Conservation (phyloP, 345 rosid species). For the Syzygium jambos region DNA sequence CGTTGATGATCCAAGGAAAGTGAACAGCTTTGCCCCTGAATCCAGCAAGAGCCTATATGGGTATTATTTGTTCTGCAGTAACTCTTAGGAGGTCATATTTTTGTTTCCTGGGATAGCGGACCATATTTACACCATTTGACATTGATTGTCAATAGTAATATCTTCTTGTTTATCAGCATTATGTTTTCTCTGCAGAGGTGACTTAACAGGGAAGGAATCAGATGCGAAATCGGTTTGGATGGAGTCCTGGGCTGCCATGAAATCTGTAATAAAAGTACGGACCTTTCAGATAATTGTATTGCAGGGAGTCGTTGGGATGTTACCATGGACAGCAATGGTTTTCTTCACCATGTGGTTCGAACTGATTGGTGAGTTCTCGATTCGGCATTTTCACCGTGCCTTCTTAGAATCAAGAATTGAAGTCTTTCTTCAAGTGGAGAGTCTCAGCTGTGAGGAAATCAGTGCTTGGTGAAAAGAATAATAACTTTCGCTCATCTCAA, state of each 20-base stretch:
- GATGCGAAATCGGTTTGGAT: slow-evolving; percentile 48
- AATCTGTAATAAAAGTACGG: slow-evolving; percentile 63
- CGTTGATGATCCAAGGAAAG: slow-evolving; percentile 64
- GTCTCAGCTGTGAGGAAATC: not conserved
- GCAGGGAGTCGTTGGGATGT: slow-evolving; percentile 84
- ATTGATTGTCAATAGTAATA: not conserved
- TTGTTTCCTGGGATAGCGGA: not conserved
- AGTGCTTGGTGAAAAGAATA: not conserved
- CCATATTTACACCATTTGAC: not conserved
- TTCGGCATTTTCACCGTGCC: not conserved
- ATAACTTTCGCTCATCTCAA: not conserved
- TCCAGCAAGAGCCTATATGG: slow-evolving; percentile 14
- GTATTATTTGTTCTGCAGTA: slow-evolving; percentile 9
- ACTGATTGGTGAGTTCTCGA: slow-evolving; percentile 52
- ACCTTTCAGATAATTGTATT: slow-evolving; percentile 85
- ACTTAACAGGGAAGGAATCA: slow-evolving; percentile 30
- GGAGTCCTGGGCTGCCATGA: slow-evolving; percentile 61
- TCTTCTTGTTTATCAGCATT: slow-evolving; percentile 2
- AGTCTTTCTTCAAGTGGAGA: not conserved
- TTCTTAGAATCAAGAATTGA: not conserved
- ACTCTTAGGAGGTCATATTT: not conserved
- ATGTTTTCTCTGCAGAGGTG: slow-evolving; percentile 32
- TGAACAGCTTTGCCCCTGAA: not conserved
- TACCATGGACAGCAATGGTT: slow-evolving; percentile 98
- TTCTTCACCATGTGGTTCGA: slow-evolving; percentile 98